Evolutionary conservation across 2,329 filamentous ascomycete species (phyloP).

Genomic region (Colletotrichum tropicale): DNA sequence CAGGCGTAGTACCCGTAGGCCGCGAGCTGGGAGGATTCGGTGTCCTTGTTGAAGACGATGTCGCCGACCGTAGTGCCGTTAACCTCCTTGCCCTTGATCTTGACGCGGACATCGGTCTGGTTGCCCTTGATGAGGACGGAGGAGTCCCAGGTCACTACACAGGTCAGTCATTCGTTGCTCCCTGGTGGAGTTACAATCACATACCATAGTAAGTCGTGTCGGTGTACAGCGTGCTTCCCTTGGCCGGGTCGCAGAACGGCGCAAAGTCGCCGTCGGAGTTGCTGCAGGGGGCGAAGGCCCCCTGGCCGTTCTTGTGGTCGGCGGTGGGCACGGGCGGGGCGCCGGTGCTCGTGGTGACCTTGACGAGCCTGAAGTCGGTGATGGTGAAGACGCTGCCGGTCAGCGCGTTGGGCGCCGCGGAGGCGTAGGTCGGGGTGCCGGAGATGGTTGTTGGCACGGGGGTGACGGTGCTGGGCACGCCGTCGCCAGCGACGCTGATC

Average conservation of each 20-base stretch:
- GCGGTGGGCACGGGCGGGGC: constrained; percentile 50
- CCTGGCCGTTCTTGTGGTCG: constrained; percentile 42
- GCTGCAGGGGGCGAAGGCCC: constrained; percentile 54
- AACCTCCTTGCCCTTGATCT: constrained; percentile 41
- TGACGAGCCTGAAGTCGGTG: constrained; percentile 37
- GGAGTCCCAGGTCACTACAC: constrained; percentile 62
- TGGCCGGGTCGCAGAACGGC: constrained; percentile 57
- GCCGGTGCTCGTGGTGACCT: constrained; percentile 44
- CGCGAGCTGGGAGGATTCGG: constrained; percentile 10
- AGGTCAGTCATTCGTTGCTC: neutral
- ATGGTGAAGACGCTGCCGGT: constrained; percentile 48
- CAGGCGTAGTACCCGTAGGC: constrained; percentile 35
- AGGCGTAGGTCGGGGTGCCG: constrained; percentile 43
- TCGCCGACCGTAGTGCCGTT: constrained; percentile 37
- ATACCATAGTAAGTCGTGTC: constrained; percentile 57
- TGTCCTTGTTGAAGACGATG: constrained; percentile 14
- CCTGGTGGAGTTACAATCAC: constrained; percentile 8
- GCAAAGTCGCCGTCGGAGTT: constrained; percentile 50
- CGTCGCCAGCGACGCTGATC: constrained; percentile 55
- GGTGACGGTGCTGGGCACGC: constrained; percentile 52
- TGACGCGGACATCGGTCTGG: constrained; percentile 34
- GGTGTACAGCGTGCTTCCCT: constrained; percentile 46
- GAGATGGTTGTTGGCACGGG: constrained; percentile 50
- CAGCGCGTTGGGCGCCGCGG: constrained; percentile 49
- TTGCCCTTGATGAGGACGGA: constrained; percentile 51